Conservation (phyloP, 1,284 basidiomycete genomes). For the Laetiporus sulphureus region DNA sequence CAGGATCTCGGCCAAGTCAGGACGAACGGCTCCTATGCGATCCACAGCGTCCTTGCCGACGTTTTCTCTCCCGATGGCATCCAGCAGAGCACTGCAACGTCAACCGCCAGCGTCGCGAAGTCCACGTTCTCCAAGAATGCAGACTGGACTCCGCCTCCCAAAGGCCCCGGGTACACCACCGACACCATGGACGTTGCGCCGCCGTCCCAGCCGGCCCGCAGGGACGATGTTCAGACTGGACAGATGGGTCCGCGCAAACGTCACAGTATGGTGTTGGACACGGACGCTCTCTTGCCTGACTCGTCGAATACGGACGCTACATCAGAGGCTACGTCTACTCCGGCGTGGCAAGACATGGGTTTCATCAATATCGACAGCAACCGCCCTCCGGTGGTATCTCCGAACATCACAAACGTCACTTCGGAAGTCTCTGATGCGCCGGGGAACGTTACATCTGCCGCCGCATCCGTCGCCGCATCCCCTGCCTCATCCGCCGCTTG, state of each 20-base stretch:
- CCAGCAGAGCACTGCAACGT: not conserved
- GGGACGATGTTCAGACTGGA: not conserved
- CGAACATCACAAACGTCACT: conserved; percentile 4
- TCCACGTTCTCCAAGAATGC: not conserved
- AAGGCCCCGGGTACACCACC: conserved; percentile 5
- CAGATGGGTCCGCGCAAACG: conserved; percentile 4
- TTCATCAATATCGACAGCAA: conserved; percentile 26
- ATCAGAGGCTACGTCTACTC: conserved; percentile 7
- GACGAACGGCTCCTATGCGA: conserved; percentile 4
- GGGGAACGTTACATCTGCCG: too few relatives aligned
- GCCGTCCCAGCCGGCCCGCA: not conserved
- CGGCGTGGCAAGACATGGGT: conserved; percentile 14
- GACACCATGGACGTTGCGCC: conserved; percentile 3
- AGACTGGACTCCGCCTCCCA: not conserved
- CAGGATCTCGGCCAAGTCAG: conserved; percentile 6
- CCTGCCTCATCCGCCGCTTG: too few relatives aligned
- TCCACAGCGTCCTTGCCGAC: conserved; percentile 9
- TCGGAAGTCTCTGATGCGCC: too few relatives aligned
- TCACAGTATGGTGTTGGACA: conserved; percentile 20
- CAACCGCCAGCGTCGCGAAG: not conserved
- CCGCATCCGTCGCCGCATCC: too few relatives aligned
- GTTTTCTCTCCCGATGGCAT: conserved; percentile 1
- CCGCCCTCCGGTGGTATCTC: conserved; percentile 6
- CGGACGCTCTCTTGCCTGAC: conserved; percentile 15
- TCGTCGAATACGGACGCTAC: conserved; percentile 11